Percentiles rank a stretch among this genome's conserved stretches.
Conservation (phyloP, 768 basidiomycete genomes). For the Mycena epipterygia region DNA sequence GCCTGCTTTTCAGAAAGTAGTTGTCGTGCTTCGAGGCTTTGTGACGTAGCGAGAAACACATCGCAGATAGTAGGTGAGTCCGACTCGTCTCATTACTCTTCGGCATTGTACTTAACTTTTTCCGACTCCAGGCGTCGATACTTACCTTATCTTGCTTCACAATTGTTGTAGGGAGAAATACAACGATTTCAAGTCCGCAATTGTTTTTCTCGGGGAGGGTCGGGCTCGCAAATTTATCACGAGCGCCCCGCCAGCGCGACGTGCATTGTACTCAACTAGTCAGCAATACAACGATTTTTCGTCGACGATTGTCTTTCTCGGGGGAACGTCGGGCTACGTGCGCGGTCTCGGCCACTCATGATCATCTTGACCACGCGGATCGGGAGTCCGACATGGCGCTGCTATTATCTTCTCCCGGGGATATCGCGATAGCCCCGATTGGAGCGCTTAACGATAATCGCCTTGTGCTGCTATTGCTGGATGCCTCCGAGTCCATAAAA, state of each 20-base stretch:
- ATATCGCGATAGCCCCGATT: conserved; percentile 12
- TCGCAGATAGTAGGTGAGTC: conserved; percentile 6
- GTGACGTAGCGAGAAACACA: conserved; percentile 20
- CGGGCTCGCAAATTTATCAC: background rate
- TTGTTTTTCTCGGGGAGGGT: conserved; percentile 13
- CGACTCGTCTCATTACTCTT: background rate
- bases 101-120: conserved; percentile 15
- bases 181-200: conserved; percentile 10
- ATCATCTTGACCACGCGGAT: conserved; percentile 19
- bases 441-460: background rate
- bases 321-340: no score
- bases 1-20: conserved; percentile 18
- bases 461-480: background rate
- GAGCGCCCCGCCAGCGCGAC: no score
- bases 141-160: conserved; percentile 4
- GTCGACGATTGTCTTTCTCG: no score
- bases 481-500: conserved; percentile 3
- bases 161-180: conserved; percentile 22
- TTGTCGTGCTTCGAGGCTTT: conserved; percentile 11
- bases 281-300: no score
- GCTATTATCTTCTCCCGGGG: conserved; percentile 7
- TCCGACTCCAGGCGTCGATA: background rate
- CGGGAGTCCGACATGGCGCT: background rate
- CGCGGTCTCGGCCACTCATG: background rate
- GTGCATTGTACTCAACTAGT: no score